Conservation (phyloP, 306 rosid species). For the Dicorynia guianensis region DNA sequence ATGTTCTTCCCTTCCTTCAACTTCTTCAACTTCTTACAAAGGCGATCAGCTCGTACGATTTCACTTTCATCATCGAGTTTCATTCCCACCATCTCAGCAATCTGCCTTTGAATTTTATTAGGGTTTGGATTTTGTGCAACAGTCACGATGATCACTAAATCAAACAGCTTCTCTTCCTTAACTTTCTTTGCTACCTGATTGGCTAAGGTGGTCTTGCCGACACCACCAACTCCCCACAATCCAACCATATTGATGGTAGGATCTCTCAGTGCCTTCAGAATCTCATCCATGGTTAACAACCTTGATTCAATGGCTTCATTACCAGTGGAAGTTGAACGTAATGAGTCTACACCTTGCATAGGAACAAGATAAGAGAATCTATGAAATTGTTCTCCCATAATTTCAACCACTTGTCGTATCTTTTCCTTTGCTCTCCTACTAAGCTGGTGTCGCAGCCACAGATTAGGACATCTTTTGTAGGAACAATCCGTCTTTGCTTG, state of each 20-base stretch:
- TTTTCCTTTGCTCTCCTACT: neutral
- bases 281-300: neutral
- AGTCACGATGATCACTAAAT: slow-evolving; percentile 1
- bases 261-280: neutral
- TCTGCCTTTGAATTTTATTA: slow-evolving; percentile 21
- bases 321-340: neutral
- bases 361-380: neutral
- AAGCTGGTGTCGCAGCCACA: neutral
- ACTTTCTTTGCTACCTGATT: slow-evolving; percentile 2
- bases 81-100: neutral
- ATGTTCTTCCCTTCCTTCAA: neutral
- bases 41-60: neutral
- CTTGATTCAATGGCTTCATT: neutral
- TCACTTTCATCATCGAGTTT: neutral
- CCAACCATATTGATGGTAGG: slow-evolving; percentile 4
- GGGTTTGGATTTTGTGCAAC: neutral
- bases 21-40: neutral
- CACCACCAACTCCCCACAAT: neutral
- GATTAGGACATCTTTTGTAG: neutral
- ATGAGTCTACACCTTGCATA: neutral
- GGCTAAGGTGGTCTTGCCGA: slow-evolving; percentile 13
- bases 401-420: neutral
- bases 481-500: neutral
- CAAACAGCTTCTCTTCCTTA: slow-evolving; percentile 9
- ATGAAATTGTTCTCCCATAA: neutral